A percentile compares a stretch with the other conserved stretches of the same genome.
These are phyloP conservation scores for Lagerstroemia fauriei DNA, from an alignment of 441 rosid genomes.

Conservation along the genomic window DNA sequence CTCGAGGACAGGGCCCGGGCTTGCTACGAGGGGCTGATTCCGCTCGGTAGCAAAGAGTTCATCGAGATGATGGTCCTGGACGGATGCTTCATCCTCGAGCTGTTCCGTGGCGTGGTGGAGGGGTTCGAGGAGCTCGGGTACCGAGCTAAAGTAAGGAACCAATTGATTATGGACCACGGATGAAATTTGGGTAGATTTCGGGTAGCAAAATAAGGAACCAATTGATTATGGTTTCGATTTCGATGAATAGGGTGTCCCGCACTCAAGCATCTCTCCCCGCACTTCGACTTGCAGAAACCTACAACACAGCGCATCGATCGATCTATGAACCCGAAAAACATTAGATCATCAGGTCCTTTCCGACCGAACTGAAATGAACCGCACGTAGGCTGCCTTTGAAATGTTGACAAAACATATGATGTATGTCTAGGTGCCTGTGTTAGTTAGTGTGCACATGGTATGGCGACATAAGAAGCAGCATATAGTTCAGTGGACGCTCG, in stretches of 20 bases:
- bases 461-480: not conserved
- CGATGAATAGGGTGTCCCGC: too few relatives aligned
- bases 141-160: too few relatives aligned
- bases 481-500: not conserved
- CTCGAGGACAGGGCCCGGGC: constrained; percentile 68
- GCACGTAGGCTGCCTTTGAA: not conserved
- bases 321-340: not conserved
- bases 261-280: constrained; percentile 17
- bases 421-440: too few relatives aligned
- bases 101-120: constrained; percentile 66
- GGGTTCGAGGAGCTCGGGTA: constrained; percentile 72
- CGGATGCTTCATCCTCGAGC: constrained; percentile 76
- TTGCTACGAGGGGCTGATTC: constrained; percentile 61
- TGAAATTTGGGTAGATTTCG: too few relatives aligned
- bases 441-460: too few relatives aligned
- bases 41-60: constrained; percentile 64
- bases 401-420: not conserved
- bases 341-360: too few relatives aligned
- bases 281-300: constrained; percentile 34
- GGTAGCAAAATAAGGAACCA: too few relatives aligned
- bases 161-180: too few relatives aligned
- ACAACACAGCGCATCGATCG: not conserved
- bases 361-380: not conserved
- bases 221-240: too few relatives aligned
- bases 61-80: constrained; percentile 85